Conservation (phyloP, 1,284 basidiomycete species). For the Moesziomyces globuligerus region DNA sequence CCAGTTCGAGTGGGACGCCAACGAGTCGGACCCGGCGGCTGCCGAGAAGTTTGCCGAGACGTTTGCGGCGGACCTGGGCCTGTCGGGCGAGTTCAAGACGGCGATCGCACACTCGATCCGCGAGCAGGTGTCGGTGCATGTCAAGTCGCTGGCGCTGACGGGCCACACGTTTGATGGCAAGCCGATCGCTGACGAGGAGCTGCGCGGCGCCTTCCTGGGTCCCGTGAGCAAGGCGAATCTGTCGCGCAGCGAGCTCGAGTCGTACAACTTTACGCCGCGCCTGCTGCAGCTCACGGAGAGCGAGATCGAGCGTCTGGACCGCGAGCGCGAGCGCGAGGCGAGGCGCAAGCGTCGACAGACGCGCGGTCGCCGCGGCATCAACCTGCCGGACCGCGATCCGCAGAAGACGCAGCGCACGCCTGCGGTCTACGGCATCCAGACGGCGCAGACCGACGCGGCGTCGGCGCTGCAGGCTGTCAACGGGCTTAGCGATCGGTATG, state of each 20-base stretch:
- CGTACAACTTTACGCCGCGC: slow-evolving; percentile 79
- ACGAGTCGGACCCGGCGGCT: slow-evolving; percentile 76
- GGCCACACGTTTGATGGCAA: slow-evolving; percentile 86
- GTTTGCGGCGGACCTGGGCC: slow-evolving; percentile 86
- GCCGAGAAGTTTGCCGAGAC: slow-evolving; percentile 92
- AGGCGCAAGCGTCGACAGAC: slow-evolving; percentile 85
- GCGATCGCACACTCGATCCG: slow-evolving; percentile 95
- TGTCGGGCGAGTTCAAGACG: slow-evolving; percentile 86
- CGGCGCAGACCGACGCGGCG: slow-evolving; percentile 39
- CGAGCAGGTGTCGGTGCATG: slow-evolving; percentile 91
- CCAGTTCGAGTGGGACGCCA: slow-evolving; percentile 98
- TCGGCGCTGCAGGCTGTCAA: slow-evolving; percentile 22
- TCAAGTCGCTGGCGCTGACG: slow-evolving; percentile 90
- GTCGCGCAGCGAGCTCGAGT: slow-evolving; percentile 75
- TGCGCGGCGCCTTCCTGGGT: slow-evolving; percentile 87
- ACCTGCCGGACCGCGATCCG: slow-evolving; percentile 90
- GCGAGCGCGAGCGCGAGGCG: slow-evolving; percentile 91
- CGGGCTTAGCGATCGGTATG: slow-evolving; percentile 36
- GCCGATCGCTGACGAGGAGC: slow-evolving; percentile 86
- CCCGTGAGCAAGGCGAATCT: slow-evolving; percentile 70
- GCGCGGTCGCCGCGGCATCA: slow-evolving; percentile 86
- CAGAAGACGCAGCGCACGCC: slow-evolving; percentile 81
- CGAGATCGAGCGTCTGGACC: slow-evolving; percentile 85
- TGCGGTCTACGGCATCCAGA: slow-evolving; percentile 63
- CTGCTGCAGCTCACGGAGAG: slow-evolving; percentile 88